Percentiles rank a stretch among this genome's conserved stretches.
These are phyloP conservation scores for Albatrellus sp. DNA, from an alignment of 1,284 basidiomycete species.

Conservation along the genomic window DNA sequence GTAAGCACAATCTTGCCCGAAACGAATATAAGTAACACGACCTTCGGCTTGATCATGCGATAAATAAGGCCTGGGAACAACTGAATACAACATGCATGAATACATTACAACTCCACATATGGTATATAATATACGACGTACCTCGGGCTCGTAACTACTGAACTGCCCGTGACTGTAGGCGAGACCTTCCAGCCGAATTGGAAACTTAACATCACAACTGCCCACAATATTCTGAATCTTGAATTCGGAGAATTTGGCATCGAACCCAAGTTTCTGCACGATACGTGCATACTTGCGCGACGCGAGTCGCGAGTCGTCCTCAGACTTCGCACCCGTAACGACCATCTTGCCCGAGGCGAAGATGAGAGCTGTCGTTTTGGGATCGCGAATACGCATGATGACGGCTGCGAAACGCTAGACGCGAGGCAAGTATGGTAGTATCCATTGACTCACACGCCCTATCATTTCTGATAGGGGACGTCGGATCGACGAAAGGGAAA, in stretches of 20 bases:
- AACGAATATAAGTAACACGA: slow-evolving; percentile 96
- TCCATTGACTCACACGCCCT: slow-evolving; percentile 22
- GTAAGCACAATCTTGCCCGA: slow-evolving; percentile 99
- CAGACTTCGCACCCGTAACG: slow-evolving; percentile 97
- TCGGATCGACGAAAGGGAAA: slow-evolving; percentile 19
- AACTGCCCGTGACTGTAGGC: slow-evolving; percentile 98
- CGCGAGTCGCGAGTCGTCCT: slow-evolving; percentile 94
- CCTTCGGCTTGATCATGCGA: slow-evolving; percentile 99
- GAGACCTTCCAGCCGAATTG: slow-evolving; percentile 94
- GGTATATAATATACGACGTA: slow-evolving; percentile 25
- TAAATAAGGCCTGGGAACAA: slow-evolving; percentile 99
- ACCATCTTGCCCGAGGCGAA: slow-evolving; percentile 99
- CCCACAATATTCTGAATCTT: slow-evolving; percentile 99
- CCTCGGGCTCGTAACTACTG: slow-evolving; percentile 96
- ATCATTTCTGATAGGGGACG: slow-evolving; percentile 12
- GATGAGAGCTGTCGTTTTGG: slow-evolving; percentile 98
- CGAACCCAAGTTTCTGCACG: slow-evolving; percentile 98
- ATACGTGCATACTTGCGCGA: slow-evolving; percentile 99
- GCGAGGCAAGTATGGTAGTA: slow-evolving; percentile 52
- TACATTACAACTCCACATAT: not conserved
- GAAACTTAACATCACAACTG: slow-evolving; percentile 98
- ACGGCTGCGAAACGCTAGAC: slow-evolving; percentile 98
- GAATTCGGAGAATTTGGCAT: slow-evolving; percentile 99
- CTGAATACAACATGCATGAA: slow-evolving; percentile 26
- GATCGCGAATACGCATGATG: slow-evolving; percentile 99